Evolutionary conservation across 768 basidiomycete genomes (phyloP).

Genomic region (Agaricus bisporus): DNA sequence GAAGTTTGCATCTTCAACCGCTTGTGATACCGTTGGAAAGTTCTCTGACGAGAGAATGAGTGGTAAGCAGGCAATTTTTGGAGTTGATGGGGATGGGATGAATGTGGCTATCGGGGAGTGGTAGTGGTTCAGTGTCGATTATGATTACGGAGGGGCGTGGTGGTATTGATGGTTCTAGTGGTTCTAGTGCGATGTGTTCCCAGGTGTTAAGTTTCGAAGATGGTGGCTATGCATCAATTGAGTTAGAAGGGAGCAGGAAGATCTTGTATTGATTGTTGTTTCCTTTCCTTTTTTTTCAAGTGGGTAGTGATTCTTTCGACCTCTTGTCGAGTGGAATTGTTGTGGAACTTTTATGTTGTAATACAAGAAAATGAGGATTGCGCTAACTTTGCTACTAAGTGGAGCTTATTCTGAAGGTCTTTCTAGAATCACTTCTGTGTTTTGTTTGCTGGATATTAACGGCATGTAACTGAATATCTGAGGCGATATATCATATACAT

Average conservation of each 20-base stretch:
- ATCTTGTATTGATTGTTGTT: not conserved
- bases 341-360: too few relatives aligned
- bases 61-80: not conserved
- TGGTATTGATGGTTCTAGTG: constrained; percentile 7
- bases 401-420: too few relatives aligned
- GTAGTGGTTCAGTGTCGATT: constrained; percentile 6
- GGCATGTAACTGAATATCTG: too few relatives aligned
- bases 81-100: constrained; percentile 14
- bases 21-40: constrained; percentile 21
- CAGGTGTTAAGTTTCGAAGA: constrained; percentile 27
- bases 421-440: too few relatives aligned
- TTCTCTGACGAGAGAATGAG: constrained; percentile 2
- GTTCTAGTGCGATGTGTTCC: constrained; percentile 26
- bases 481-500: too few relatives aligned
- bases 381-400: too few relatives aligned
- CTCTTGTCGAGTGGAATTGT: too few relatives aligned
- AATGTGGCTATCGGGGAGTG: constrained; percentile 19
- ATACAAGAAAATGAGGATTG: too few relatives aligned
- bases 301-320: too few relatives aligned
- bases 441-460: too few relatives aligned
- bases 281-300: not conserved
- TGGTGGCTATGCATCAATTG: constrained; percentile 10
- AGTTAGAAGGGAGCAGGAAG: not conserved
- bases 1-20: constrained; percentile 27
- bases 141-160: not conserved